Evolutionary conservation across 805 yeast species (phyloP), one percentile per base, ranked within the genome.

Genomic region (Scheffersomyces stipitis): DNA sequence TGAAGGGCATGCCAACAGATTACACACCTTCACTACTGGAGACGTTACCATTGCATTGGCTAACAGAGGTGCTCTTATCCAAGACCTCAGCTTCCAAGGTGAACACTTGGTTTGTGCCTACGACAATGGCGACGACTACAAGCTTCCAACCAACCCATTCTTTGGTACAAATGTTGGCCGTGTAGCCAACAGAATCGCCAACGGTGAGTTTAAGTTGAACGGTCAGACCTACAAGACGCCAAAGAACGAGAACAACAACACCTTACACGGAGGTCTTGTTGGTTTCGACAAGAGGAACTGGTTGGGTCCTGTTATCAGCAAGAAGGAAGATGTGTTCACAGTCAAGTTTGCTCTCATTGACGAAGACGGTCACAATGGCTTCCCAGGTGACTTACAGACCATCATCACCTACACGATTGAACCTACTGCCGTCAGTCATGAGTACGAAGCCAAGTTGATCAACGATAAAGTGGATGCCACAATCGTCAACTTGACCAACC

Each of bases 131-230:
- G 45, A 36, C 4, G 58, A 54, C 29, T 68, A 66, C 46, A 38
- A 45, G 18, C 41, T 48, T 28, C 42, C 53, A 14, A 52, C 64
- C 22, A 71, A 75, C 49, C 78, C 80, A 14, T 78, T 64, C 52
- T 69, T 80, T 38, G 86, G 86, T 26, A 78, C 85, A 18, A 75
- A 83, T 14, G 71, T 80, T 27, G 88, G 88, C 18, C 68, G 87
- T 30, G 73, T 67, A 41, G 86, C 86, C 36, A 82, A 81, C 55
- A 68, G 87, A 40, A 72, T 81, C 34, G 49, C 58, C 8, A 61
- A 63, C 29, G 82, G 78, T 20, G 43, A 51, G 34, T 66, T 77
- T 44, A 34, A 43, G 10, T 41, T 79, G 15, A 62, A 64, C 24
- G 78, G 74, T 4, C 51, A 59, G 35, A 50, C 54, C 9, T 73